Percentiles rank a stretch among this genome's conserved stretches.
Conservation (phyloP, 352 stramenopile species). For the Phytophthora europaea region DNA sequence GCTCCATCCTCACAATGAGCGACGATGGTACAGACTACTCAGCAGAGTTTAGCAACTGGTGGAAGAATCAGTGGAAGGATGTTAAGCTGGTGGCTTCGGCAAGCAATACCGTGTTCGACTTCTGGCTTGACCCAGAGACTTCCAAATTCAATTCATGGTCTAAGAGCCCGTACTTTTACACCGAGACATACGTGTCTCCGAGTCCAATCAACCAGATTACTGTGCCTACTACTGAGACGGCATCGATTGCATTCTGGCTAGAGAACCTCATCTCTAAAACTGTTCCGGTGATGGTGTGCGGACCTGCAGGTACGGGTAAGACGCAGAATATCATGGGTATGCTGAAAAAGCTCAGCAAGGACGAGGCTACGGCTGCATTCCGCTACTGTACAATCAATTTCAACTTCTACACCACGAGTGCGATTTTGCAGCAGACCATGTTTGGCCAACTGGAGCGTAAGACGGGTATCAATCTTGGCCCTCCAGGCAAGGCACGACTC, state of each 20-base stretch:
- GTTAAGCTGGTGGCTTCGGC: slow-evolving; percentile 94
- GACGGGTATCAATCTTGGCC: slow-evolving; percentile 94
- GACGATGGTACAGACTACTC: slow-evolving; percentile 97
- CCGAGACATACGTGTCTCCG: slow-evolving; percentile 86
- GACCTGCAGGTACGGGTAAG: slow-evolving; percentile 95
- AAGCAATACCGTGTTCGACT: slow-evolving; percentile 98
- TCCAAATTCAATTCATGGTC: slow-evolving; percentile 96
- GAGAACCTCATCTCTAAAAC: slow-evolving; percentile 93
- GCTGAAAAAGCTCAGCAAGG: slow-evolving; percentile 94
- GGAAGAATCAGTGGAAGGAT: slow-evolving; percentile 96
- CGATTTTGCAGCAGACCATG: slow-evolving; percentile 95
- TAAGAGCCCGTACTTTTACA: slow-evolving; percentile 97
- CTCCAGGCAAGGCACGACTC: slow-evolving; percentile 93
- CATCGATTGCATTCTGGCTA: slow-evolving; percentile 97
- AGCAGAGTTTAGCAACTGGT: slow-evolving; percentile 96
- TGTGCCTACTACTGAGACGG: slow-evolving; percentile 96
- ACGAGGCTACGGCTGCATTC: slow-evolving; percentile 85
- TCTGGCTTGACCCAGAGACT: slow-evolving; percentile 95
- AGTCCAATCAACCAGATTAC: slow-evolving; percentile 92
- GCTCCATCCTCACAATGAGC: slow-evolving; percentile 92
- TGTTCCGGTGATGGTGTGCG: slow-evolving; percentile 95
- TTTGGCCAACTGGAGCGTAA: slow-evolving; percentile 96
- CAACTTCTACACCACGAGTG: slow-evolving; percentile 98
- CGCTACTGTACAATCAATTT: slow-evolving; percentile 96
- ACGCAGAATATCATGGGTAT: slow-evolving; percentile 96